Evolutionary conservation across 2,329 filamentous ascomycete species (phyloP), one percentile per base, ranked within the genome.

Genomic region (Botrytis squamosa): DNA sequence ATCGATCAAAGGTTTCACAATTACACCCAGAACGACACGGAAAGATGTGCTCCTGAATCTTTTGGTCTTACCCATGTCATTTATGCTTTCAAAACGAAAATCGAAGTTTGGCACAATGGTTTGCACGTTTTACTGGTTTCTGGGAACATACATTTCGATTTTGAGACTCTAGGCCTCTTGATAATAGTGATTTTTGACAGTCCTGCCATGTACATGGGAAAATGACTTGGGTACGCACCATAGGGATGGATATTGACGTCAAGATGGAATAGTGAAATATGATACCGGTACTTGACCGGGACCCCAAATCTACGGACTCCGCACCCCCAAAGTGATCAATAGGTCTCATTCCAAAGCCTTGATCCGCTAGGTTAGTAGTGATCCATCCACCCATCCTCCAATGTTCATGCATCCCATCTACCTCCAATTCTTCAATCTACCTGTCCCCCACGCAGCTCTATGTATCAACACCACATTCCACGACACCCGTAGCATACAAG

Each of bases 1-100:
- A 68, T 68, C 66, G 49, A 68, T 68, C 38, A 66, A 72, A 46
- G 68, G 68, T 62, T 70, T 70, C 59, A 71, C 66, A 71, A 73
- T 67, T 62, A 52, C 60, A 68, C 55, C 46, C 66, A 42, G 36
- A 33, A 57, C 66, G 49, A 33, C 66, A 33, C 40, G 66, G 66
- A 57, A 38, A 68, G 49, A 57, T 68, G 25, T 68, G 49, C 36
- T 68, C 49, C 49, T 57, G 1, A 33, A 57, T 57, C 25, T 42
- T n/a, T 42, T 57, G 66, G 36, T 42, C 49, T 57, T 18, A 42
- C 49, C 46, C 65, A 68, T 57, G 49, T 42, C 49, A 68, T 57
- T 57, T 42, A 68, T 55, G 66, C 49, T 68, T 68, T 55, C 66
- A 57, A 25, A 68, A 68, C 66, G 36, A 68, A 68, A 68, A 68